Percentiles rank a stretch among this genome's conserved stretches.
These are phyloP conservation scores for Rhizoctonia solani DNA, from an alignment of 1,284 basidiomycete species.

Conservation along the genomic window DNA sequence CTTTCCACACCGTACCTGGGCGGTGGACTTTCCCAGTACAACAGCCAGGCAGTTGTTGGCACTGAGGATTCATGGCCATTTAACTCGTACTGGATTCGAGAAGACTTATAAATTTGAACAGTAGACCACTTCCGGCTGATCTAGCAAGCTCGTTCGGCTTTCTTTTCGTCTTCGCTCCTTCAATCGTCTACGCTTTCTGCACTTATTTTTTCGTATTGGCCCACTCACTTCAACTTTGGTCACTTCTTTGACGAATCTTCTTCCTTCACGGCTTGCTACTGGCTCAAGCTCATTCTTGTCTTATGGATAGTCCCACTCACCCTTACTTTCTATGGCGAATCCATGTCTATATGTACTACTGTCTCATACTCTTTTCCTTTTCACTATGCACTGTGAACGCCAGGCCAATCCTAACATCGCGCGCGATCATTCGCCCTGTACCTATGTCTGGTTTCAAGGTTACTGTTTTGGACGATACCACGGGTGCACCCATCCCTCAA, in stretches of 20 bases:
- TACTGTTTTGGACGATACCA: slow-evolving; percentile 28
- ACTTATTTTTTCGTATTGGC: background rate
- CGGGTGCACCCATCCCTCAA: slow-evolving; percentile 28
- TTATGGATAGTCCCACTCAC: background rate
- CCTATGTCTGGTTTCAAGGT: slow-evolving; percentile 27
- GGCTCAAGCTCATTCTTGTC: background rate
- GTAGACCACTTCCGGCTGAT: slow-evolving; percentile 7
- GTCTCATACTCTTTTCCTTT: background rate
- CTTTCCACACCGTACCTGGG: background rate
- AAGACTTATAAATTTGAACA: background rate
- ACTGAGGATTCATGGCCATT: background rate
- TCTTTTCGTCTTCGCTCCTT: background rate
- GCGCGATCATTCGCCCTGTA: slow-evolving; percentile 20
- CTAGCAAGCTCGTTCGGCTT: background rate
- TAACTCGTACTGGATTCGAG: slow-evolving; percentile 27
- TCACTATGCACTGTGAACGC: background rate
- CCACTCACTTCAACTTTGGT: too few relatives aligned
- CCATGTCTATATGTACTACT: background rate
- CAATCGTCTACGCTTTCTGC: background rate
- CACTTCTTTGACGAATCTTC: too few relatives aligned
- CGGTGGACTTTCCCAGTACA: background rate
- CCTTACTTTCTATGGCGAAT: background rate
- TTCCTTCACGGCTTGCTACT: too few relatives aligned
- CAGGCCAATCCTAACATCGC: slow-evolving; percentile 13
- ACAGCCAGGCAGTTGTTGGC: background rate